Conservation (phyloP, 257 asterid species). For the Nicotiana tomentosiformis region DNA sequence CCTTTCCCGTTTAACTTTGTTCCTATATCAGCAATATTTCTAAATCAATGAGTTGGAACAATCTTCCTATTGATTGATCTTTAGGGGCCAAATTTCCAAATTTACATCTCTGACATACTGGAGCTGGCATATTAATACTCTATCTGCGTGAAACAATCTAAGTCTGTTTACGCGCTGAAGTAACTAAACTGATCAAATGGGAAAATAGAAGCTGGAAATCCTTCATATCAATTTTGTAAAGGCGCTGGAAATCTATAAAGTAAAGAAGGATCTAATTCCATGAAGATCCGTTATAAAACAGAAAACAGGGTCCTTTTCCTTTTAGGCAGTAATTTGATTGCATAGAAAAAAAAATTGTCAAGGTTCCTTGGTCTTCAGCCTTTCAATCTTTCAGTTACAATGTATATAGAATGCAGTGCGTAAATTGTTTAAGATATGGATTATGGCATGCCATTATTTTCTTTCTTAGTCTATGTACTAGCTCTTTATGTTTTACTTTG, state of each 20-base stretch:
- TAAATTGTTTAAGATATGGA: neutral
- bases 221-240: neutral
- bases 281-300: neutral
- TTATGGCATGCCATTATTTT: neutral
- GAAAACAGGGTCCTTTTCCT: neutral
- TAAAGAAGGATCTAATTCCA: neutral
- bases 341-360: neutral
- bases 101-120: neutral
- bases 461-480: neutral
- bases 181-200: neutral
- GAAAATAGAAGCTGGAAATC: neutral
- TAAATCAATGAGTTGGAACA: neutral
- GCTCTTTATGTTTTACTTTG: slow-evolving; percentile 14
- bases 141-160: neutral
- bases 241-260: neutral
- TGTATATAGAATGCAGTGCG: neutral
- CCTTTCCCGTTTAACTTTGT: neutral
- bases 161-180: neutral
- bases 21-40: neutral
- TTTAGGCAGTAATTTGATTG: neutral
- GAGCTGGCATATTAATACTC: neutral
- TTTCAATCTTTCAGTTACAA: neutral
- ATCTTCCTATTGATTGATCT: neutral
- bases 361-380: neutral
- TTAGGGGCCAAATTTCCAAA: neutral